Conservation (phyloP, 331 rosid genomes). For the Cydonia oblonga region DNA sequence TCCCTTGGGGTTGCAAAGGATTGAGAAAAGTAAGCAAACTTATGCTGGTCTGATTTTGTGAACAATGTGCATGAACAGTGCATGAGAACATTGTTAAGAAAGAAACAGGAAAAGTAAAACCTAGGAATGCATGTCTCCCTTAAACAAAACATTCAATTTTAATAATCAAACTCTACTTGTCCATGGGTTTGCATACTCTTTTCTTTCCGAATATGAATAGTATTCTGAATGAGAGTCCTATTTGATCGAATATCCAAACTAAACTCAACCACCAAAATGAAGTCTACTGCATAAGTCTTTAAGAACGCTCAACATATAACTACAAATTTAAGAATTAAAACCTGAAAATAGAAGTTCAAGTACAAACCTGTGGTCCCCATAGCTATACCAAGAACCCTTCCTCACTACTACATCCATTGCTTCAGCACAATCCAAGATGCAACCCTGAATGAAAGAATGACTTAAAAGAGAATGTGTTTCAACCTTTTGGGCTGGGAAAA, state of each 20-base stretch:
- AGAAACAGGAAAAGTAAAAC: too few relatives aligned
- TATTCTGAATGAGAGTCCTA: background rate
- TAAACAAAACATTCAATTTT: too few relatives aligned
- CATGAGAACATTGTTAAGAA: too few relatives aligned
- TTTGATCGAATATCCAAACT: background rate
- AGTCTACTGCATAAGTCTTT: background rate
- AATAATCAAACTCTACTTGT: background rate
- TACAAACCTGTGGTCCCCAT: conserved; percentile 77
- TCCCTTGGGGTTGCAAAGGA: background rate
- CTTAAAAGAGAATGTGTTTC: conserved; percentile 16
- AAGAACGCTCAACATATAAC: background rate
- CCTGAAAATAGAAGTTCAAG: conserved; percentile 5
- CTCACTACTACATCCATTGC: conserved; percentile 59
- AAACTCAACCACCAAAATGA: background rate
- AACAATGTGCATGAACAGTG: background rate
- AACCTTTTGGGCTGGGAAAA: background rate
- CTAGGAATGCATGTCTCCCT: too few relatives aligned
- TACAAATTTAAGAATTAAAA: background rate
- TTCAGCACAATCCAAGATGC: conserved; percentile 96
- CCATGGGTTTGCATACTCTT: background rate
- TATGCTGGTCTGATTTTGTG: background rate
- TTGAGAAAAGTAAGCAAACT: background rate
- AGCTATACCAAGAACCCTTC: conserved; percentile 98
- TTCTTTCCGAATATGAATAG: background rate
- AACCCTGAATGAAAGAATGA: conserved; percentile 55